Conservation (phyloP, 768 basidiomycete species). For the Pleurotus djamor region DNA sequence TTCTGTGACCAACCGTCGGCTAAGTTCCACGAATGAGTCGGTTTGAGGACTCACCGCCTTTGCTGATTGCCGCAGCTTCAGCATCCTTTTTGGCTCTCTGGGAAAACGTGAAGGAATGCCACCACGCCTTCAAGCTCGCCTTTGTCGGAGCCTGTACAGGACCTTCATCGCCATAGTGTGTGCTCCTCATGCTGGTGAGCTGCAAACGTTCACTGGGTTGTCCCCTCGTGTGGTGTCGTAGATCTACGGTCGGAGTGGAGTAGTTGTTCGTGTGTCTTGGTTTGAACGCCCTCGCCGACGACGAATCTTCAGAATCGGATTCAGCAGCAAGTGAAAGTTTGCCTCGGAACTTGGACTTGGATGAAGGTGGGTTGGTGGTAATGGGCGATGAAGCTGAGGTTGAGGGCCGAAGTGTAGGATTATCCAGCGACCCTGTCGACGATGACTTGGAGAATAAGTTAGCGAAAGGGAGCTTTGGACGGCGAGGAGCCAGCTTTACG, state of each 20-base stretch:
- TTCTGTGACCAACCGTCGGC: constrained; percentile 12
- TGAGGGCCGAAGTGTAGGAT: not conserved
- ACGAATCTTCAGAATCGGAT: not conserved
- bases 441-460: constrained; percentile 1
- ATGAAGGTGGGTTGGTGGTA: not conserved
- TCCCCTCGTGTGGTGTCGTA: not conserved
- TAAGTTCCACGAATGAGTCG: not conserved
- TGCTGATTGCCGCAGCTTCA: constrained; percentile 25
- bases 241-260: constrained; percentile 2
- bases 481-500: constrained; percentile 4
- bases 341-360: not conserved
- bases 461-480: constrained; percentile 1
- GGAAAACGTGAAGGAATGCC: constrained; percentile 69
- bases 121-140: constrained; percentile 76
- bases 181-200: not conserved
- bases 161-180: constrained; percentile 7
- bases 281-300: not conserved
- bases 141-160: constrained; percentile 37
- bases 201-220: not conserved
- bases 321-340: not conserved
- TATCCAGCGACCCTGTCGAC: not conserved
- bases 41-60: constrained; percentile 25
- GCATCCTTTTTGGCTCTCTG: constrained; percentile 61
- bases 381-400: not conserved
- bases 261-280: not conserved